phyloP scores from a whole-genome alignment of 2,329 filamentous ascomycete genomes.

The Thelonectria discophora region DNA sequence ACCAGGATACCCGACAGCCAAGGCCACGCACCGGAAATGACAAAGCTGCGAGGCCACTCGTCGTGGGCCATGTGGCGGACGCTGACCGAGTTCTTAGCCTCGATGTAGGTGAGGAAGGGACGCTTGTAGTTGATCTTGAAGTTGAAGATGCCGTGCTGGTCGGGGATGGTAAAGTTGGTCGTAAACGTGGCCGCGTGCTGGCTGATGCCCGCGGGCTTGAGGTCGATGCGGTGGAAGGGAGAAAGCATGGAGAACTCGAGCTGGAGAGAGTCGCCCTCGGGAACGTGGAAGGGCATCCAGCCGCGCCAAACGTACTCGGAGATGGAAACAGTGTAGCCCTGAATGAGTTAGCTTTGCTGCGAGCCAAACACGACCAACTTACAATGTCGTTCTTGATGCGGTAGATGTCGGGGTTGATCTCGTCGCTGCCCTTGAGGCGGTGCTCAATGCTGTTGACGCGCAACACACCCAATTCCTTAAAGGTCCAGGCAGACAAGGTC shows the following conservation, averaged over 20 bases:
- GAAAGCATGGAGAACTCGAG: slow-evolving; percentile 99
- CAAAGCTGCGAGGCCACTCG: slow-evolving; percentile 91
- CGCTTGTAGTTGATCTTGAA: slow-evolving; percentile 98
- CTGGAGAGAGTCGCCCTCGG: slow-evolving; percentile 78
- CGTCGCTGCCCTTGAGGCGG: slow-evolving; percentile 64
- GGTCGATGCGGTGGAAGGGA: slow-evolving; percentile 88
- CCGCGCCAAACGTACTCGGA: slow-evolving; percentile 83
- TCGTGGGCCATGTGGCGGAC: slow-evolving; percentile 97
- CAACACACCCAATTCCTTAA: slow-evolving; percentile 91
- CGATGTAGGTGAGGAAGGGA: slow-evolving; percentile 86
- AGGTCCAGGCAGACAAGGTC: slow-evolving; percentile 91
- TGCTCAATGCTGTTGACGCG: slow-evolving; percentile 87
- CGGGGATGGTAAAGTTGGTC: slow-evolving; percentile 81
- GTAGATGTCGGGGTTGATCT: slow-evolving; percentile 87
- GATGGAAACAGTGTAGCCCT: slow-evolving; percentile 88
- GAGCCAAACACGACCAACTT: slow-evolving; percentile 56
- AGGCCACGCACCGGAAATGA: slow-evolving; percentile 90
- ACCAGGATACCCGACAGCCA: slow-evolving; percentile 91
- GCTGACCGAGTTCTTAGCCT: slow-evolving; percentile 94
- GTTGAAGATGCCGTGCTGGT: slow-evolving; percentile 99
- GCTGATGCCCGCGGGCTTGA: slow-evolving; percentile 66
- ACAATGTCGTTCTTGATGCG: slow-evolving; percentile 97
- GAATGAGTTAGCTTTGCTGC: slow-evolving; percentile 37
- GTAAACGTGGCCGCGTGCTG: slow-evolving; percentile 77
- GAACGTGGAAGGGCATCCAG: slow-evolving; percentile 77